Percentiles rank a stretch among this genome's conserved stretches.
phyloP scores from a whole-genome alignment of 192 early-diverging fungal genomes.

The Podila verticillata region DNA sequence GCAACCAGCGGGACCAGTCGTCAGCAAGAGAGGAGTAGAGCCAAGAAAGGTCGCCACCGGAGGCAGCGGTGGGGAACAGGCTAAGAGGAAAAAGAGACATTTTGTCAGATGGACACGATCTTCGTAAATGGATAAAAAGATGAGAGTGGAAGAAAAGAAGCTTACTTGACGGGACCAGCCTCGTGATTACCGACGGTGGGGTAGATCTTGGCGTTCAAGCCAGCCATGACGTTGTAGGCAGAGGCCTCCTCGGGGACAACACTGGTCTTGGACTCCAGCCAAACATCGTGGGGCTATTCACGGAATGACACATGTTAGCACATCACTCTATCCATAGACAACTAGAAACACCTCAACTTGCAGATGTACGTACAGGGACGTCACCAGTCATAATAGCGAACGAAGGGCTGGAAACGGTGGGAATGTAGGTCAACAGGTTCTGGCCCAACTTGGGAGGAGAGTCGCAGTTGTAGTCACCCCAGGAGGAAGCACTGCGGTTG shows the following conservation, averaged over 20 bases:
- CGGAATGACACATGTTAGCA: no score
- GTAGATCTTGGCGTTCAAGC: constrained; percentile 41
- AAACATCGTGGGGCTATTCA: constrained; percentile 66
- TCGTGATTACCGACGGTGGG: constrained; percentile 67
- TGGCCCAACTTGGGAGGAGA: constrained; percentile 55
- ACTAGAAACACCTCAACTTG: no score
- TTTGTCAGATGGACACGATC: no score
- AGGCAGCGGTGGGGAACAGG: constrained; percentile 32
- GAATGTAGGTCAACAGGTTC: constrained; percentile 57
- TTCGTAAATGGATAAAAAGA: neutral
- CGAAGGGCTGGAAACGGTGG: constrained; percentile 45
- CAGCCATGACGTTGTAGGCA: constrained; percentile 49
- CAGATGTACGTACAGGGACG: constrained; percentile 29
- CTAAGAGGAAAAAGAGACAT: neutral
- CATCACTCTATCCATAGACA: no score
- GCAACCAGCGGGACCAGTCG: constrained; percentile 59
- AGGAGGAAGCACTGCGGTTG: constrained; percentile 36
- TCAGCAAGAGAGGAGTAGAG: constrained; percentile 54
- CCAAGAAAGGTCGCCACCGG: constrained; percentile 51
- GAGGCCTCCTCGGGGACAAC: constrained; percentile 22
- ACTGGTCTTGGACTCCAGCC: constrained; percentile 50
- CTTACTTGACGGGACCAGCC: constrained; percentile 52
- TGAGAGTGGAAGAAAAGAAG: neutral
- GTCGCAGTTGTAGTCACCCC: constrained; percentile 65
- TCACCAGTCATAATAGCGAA: constrained; percentile 67